Evolutionary conservation across 257 asterid species (phyloP), one percentile per base, ranked within the genome.

Genomic region (Osmanthus fragrans): DNA sequence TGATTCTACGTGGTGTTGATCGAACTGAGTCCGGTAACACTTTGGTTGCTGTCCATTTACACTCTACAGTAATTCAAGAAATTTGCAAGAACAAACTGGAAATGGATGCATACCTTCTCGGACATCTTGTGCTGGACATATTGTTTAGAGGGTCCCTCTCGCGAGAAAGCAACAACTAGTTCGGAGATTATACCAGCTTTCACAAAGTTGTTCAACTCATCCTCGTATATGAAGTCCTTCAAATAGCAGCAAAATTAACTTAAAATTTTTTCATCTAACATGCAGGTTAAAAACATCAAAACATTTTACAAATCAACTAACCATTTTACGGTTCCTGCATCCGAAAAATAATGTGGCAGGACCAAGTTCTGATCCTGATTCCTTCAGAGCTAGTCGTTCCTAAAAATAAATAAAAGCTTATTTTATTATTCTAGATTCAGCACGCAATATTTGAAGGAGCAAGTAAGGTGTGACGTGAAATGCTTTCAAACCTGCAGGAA

Each of bases 121-220:
- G 87, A 60, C 97, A 95, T 90, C 85, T 93, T 95, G 89, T 95
- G 99, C 85, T 95, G 99, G 77, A 93, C 98, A 19, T 95, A 95
- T 76, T 95, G 94, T 86, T 95, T 95, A 4, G 84, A 68, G 39
- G 93, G 86, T 23, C 98, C 97, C 87, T 95, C 99, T 0, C 99
- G 93, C 23, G 99, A 95, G 86, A 95, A 92, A 18, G 99, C 99
- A 77, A 89, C 80, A 47, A 90, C 82, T 45, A 95, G 92, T 82
- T 95, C 97, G 7, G 98, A 95, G 73, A 93, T 69, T 40, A 87
- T 85, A 42, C 99, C 94, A 25, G 88, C 86, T 83, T 91, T 76
- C n/a, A 84, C 92, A 79, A 91, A 93, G 80, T 81, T 79, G 78
- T 86, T 86, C 70, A 95, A 77, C 85, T 91, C 97, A 3, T 92